A percentile compares a stretch with the other conserved stretches of the same genome.
These are phyloP conservation scores for Sporisorium sorghi DNA, from an alignment of 1,284 basidiomycete species.

Conservation along the genomic window DNA sequence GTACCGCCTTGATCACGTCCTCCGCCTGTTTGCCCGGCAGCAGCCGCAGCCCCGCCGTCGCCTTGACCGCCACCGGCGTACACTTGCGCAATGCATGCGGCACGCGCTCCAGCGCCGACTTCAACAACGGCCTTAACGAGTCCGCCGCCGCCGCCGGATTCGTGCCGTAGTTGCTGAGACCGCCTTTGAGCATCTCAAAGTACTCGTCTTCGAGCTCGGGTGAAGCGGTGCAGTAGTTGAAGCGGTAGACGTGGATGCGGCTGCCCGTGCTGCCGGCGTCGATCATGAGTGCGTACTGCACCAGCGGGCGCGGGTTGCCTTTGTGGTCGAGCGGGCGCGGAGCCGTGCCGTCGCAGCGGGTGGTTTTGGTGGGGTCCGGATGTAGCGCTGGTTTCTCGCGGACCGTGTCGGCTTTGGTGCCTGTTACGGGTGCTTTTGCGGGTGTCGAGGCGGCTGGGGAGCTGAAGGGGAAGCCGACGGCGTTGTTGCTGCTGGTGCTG, in stretches of 20 bases:
- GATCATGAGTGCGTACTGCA: constrained; percentile 94
- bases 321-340: constrained; percentile 43
- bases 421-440: constrained; percentile 29
- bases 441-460: constrained; percentile 11
- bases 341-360: constrained; percentile 53
- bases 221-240: constrained; percentile 69
- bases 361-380: constrained; percentile 61
- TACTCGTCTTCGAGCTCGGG: constrained; percentile 92
- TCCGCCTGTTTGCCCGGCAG: constrained; percentile 77
- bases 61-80: constrained; percentile 91
- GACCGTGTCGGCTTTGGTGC: constrained; percentile 27
- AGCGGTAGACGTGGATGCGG: constrained; percentile 92
- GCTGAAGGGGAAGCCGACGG: constrained; percentile 26
- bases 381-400: constrained; percentile 56
- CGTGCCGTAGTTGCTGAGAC: constrained; percentile 79
- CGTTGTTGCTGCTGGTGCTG: constrained; percentile 17
- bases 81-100: constrained; percentile 79
- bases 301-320: constrained; percentile 57
- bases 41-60: constrained; percentile 89
- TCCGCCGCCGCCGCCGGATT: constrained; percentile 78
- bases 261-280: constrained; percentile 98
- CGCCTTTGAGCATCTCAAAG: constrained; percentile 85
- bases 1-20: constrained; percentile 84
- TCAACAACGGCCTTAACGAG: constrained; percentile 83
- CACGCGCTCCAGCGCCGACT: constrained; percentile 82